phyloP scores from a whole-genome alignment of 345 rosid genomes.

The Arabis hirsuta region DNA sequence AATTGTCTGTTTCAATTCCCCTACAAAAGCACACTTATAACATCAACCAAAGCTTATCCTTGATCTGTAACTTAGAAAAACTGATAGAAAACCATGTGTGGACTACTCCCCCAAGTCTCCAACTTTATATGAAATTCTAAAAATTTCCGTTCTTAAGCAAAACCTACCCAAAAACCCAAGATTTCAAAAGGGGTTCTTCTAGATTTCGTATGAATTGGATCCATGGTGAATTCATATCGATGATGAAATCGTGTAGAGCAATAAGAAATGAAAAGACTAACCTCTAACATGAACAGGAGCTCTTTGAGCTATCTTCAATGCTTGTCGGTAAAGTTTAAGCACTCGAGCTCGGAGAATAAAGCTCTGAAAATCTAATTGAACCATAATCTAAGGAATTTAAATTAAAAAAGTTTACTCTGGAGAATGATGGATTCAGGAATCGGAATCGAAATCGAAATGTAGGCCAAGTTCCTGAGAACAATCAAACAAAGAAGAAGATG shows the following conservation, averaged over 20 bases:
- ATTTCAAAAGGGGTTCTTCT: background rate
- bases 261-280: conserved; percentile 31
- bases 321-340: conserved; percentile 81
- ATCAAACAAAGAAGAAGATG: background rate
- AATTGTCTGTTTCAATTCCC: conserved; percentile 60
- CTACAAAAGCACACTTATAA: conserved; percentile 40
- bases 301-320: conserved; percentile 66
- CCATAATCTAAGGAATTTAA: conserved; percentile 43
- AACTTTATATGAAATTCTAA: background rate
- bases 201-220: background rate
- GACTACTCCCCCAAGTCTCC: background rate
- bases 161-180: background rate
- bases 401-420: background rate
- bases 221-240: background rate
- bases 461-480: conserved; percentile 5
- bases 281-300: conserved; percentile 77
- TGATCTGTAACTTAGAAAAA: too few species aligned
- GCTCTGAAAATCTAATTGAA: conserved; percentile 65
- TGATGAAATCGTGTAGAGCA: background rate
- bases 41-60: background rate
- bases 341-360: conserved; percentile 85
- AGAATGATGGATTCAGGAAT: background rate
- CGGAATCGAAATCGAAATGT: background rate
- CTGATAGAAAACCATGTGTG: background rate
- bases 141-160: background rate